Conservation (phyloP, 257 asterid genomes). For the Parsonsia alboflavescens region DNA sequence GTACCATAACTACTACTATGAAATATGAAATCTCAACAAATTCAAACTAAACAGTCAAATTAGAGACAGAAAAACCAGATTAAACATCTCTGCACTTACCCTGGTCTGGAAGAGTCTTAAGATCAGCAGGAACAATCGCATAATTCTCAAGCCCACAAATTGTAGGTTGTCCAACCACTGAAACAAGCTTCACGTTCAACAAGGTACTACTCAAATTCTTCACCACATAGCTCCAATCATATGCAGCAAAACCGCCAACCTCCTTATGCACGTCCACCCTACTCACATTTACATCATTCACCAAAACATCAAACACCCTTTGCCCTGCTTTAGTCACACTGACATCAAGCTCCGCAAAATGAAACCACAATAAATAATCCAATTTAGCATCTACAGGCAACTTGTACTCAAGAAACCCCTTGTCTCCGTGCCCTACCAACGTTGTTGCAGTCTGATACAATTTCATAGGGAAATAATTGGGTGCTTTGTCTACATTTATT, state of each 20-base stretch:
- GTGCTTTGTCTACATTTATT: constrained; percentile 43
- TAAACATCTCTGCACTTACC: constrained; percentile 32
- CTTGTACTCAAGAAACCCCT: constrained; percentile 59
- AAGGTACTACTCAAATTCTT: constrained; percentile 60
- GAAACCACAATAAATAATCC: constrained; percentile 83
- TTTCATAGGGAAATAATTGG: constrained; percentile 75
- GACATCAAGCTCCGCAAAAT: constrained; percentile 88
- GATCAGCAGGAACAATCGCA: constrained; percentile 81
- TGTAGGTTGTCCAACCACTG: constrained; percentile 67
- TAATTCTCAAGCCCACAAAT: constrained; percentile 95
- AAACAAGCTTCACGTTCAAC: constrained; percentile 60
- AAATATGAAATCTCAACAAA: not conserved
- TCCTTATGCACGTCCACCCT: constrained; percentile 73
- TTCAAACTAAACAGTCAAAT: not conserved
- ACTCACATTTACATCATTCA: constrained; percentile 60
- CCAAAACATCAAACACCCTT: constrained; percentile 81
- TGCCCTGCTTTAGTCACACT: constrained; percentile 68
- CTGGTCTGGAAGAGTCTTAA: constrained; percentile 68
- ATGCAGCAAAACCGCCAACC: constrained; percentile 79
- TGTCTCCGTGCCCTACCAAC: constrained; percentile 29
- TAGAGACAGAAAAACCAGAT: not conserved
- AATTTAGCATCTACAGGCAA: constrained; percentile 75
- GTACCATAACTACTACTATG: not conserved
- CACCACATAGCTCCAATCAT: constrained; percentile 70
- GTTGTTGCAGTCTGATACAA: constrained; percentile 70